Evolutionary conservation across 306 rosid genomes (phyloP), one percentile per base, ranked within the genome.

Genomic region (Cotoneaster glaucophyllus): DNA sequence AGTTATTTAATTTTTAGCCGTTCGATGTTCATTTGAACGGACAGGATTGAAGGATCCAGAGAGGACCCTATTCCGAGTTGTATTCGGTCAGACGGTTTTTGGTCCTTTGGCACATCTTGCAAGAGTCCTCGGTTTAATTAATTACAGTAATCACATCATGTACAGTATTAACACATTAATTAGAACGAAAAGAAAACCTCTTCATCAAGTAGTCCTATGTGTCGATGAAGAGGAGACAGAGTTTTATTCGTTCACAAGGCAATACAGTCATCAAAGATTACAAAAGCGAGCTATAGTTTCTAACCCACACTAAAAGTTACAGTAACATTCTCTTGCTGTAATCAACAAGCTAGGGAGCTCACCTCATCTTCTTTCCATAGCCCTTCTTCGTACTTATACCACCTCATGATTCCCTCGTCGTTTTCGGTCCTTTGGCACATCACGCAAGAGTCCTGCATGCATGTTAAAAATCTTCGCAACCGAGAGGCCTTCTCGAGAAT

Each of bases 351-450:
- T 21, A 92, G 93, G 34, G 96, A 85, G 72, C 75, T 76, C 63
- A 88, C 85, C 85, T 89, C 97, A 41, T 89, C 95, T 15, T 66
- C 59, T 82, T 82, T 86, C 97, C 96, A 89, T 22, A 82, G 82
- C 75, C 90, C 86, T 73, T 91, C 91, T 86, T 88, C 96, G 5
- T 92, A 92, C 73, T 78, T 88, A 84, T 92, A 92, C 97, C 97
- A 92, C 91, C 97, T 92, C 76, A 92, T 53, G 22, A 84, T 76
- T 76, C 97, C 97, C 71, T 92, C 95, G 24, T 92, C 91, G 17
- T 58, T 69, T 79, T 79, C 85, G 5, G 93, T 88, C 45, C 93
- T 78, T 65, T 88, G 87, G 84, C 97, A 91, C 91, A 89, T 91
- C 70, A 84, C 54, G 68, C 97, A 89, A 0, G 87, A 43, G 45